Evolutionary conservation across 106 monocot genomes (phyloP), one percentile per base, ranked within the genome.

Genomic region (Amphibolis antarctica): DNA sequence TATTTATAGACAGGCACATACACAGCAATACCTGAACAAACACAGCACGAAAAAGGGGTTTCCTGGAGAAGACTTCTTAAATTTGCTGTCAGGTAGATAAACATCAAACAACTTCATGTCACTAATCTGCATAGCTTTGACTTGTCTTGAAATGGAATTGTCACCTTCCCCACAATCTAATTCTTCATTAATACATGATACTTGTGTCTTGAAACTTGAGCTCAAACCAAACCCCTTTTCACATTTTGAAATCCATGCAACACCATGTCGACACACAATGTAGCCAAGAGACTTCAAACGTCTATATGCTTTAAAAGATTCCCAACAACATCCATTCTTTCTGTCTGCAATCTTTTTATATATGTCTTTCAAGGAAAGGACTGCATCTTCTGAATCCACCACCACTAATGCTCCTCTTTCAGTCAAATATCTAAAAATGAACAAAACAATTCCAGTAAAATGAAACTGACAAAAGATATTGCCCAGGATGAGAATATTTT

Each of bases 231-330:
- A 36, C 1, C 21, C 14, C 25, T 45, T 59, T 10, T 69, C 67
- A 24, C 49, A 62, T 59, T 91, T 98, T 49, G 63, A 55, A 1
- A 80, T 79, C 96, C 96, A 98, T 31, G 82, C 70, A 42, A 78
- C 59, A 71, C 74, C 76, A 81, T 85, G 78, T 18, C 87, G 73
- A 23, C 84, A 79, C 54, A 98, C 74, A 66, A 98, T 78, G 46
- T 87, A 98, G 7, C 91, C 96, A 54, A 91, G 82, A 9, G 65
- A 80, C 59, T 91, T 98, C 75, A 98, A 75, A 67, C 78, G 91
- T 75, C 67, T 79, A 49, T 91, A 98, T 10, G 70, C 85, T 63
- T 75, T 72, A 64, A 82, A 87, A 28, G 64, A 55, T 48, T 85
- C 84, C 84, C 81, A 85, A 50, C 69, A 80, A 64, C 90, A 83